Base-by-base conservation (phyloP, 352 stramenopile species). In the Phytophthora hybrid region DNA sequence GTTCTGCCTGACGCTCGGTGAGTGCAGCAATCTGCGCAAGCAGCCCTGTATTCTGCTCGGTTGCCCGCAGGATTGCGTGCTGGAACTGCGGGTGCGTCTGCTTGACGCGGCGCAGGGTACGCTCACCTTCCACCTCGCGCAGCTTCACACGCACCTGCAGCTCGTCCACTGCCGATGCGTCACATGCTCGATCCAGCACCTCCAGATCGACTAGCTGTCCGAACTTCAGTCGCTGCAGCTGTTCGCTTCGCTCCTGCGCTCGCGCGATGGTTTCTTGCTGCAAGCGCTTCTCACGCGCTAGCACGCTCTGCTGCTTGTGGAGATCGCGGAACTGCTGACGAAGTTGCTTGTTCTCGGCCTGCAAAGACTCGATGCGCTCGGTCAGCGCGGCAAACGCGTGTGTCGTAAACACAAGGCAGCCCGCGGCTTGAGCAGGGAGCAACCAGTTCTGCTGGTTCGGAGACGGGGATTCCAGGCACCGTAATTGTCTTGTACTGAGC, bases 261-360 rank as follows among this genome's bases (percentile, higher is more conserved):
- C 77, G 74, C 0, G 83, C 82, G 37, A 95, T 93, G 32, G 78
- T 76, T 29, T 92, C 81, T 56, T 94, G 78, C 66, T 95, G 87
- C 52, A 84, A 64, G 4, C 77, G 88, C 64, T 96, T 97, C 21
- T 98, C 91, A 11, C 83, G 87, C 18, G 83, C 69, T 7, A 98
- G 80, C 59, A 92, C 64, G 23, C 71, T 92, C 73, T 97, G 90
- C 72, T 97, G 90, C 51, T 91, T 94, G 70, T 98, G 91, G 31
- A 98, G 78, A 55, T 95, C 87, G n/a, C 83, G 84, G 63, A 98
- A 98, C 66, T 97, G 80, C 63, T 95, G 83, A 4, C 93, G 94
- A 18, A 97, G 80, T 19, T 85, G 84, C 34, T 87, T 82, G 78
- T 97, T 97, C 76, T 98, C 92, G 11, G 79, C 61, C 54, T 97